These are phyloP conservation scores for Thelonectria olida DNA, from an alignment of 2,329 filamentous ascomycete species.

Conservation along the genomic window DNA sequence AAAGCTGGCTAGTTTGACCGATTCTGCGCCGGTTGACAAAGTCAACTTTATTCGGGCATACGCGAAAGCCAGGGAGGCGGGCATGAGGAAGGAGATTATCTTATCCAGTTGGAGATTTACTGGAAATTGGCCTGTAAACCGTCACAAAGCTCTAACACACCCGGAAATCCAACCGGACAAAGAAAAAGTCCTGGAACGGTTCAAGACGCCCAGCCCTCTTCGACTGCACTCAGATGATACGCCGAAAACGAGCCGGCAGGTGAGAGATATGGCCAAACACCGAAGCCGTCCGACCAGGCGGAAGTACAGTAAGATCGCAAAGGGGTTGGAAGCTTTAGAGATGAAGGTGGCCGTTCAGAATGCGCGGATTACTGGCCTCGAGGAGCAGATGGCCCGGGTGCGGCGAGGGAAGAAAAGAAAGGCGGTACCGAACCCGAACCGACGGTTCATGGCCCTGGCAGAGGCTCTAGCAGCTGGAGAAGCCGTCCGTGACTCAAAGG, in stretches of 20 bases:
- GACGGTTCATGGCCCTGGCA: conserved; percentile 10
- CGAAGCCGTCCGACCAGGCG: no score
- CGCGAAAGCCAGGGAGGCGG: not conserved
- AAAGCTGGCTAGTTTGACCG: no score
- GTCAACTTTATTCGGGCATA: not conserved
- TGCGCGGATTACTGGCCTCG: conserved; percentile 9
- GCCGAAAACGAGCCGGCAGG: no score
- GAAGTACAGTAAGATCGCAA: no score
- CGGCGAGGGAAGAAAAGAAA: conserved; percentile 24
- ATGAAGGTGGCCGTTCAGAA: no score
- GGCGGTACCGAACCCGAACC: conserved; percentile 21
- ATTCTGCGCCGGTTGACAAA: no score
- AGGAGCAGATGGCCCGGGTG: conserved; percentile 18
- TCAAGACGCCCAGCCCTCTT: no score
- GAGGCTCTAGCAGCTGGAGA: conserved; percentile 14
- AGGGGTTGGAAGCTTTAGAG: no score
- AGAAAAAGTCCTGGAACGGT: no score
- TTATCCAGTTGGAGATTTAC: not conserved
- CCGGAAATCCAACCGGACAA: not conserved
- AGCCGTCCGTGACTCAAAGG: not conserved
- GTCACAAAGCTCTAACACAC: no score
- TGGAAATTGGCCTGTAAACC: not conserved
- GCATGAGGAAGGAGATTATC: not conserved
- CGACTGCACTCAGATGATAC: no score
- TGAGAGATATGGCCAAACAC: no score